Base-by-base conservation (phyloP, 208 protist genomes). In the Wallacemonas collosoma region DNA sequence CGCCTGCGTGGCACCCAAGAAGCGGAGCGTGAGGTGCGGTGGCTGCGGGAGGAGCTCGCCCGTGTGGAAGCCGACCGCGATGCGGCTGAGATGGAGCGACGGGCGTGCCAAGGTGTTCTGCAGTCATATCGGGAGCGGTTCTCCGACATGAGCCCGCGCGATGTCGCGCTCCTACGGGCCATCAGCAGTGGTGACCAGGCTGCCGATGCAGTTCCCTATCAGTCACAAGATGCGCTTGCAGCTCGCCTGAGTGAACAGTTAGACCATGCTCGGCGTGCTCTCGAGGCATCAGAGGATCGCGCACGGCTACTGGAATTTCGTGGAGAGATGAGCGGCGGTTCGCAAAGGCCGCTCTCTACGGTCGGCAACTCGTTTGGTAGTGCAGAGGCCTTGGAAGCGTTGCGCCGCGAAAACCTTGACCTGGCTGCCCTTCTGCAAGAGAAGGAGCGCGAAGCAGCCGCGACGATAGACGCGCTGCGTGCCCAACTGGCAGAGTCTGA, bases 391-490 rank as follows among this genome's bases (percentile, higher is more conserved):
- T 3, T 65, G 60, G 60, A 6, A 3, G 60, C 36, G 38, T 38
- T 65, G 60, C 60, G 62, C 40, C 71, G 45, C 43, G 60, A 65
- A 39, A 65, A 65, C 40, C 43, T 65, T 7, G 60, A 65, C n/a
- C 17, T 56, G 57, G 72, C 44, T 35, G 68, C 71, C 36, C 76
- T 88, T 40, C 71, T 84, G 15, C 79, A 79, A 53, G 65, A 89
- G 58, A 85, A 89, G 66, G 86, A 89, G 71, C 38, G 75, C 35
- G 64, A 64, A 6, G 79, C 81, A 44, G 80, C 79, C 8, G 70
- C 72, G 40, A 85, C 90, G 64, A 89, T 87, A 3, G 72, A 82
- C 35, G 66, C 76, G 17, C 68, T 63, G 15, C 60, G 15, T 8
- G 14, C 35, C 5, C 69, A 86, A 41, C 66, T 78, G 6, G 68